A percentile compares a stretch with the other conserved stretches of the same genome.
Evolutionary conservation across 176 grass and related monocot genomes (phyloP).

Genomic region (Aegilops bicornis): DNA sequence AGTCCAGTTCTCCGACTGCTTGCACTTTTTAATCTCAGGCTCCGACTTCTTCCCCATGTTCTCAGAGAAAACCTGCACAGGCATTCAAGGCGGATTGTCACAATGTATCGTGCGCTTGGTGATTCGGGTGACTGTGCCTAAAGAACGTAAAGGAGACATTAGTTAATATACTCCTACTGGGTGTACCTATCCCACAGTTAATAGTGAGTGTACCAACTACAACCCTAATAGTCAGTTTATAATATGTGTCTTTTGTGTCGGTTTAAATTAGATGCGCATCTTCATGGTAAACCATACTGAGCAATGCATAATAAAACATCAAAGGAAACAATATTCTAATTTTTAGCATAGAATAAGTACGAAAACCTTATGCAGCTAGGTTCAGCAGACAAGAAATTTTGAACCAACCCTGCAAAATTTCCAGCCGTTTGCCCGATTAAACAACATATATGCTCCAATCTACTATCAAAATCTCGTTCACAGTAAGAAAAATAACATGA

Average conservation of each 20-base stretch:
- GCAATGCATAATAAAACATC: neutral
- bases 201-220: neutral
- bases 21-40: constrained; percentile 77
- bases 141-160: neutral
- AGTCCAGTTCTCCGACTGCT: constrained; percentile 81
- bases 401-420: neutral
- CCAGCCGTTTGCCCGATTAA: neutral
- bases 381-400: neutral
- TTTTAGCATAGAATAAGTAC: neutral
- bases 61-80: constrained; percentile 65
- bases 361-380: neutral
- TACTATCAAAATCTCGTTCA: neutral
- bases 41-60: constrained; percentile 84
- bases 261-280: neutral
- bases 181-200: neutral
- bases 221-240: neutral
- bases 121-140: neutral
- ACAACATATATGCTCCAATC: neutral
- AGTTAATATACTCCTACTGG: neutral
- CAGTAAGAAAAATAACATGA: neutral
- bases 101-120: neutral
- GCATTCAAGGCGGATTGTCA: neutral
- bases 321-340: neutral
- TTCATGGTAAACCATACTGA: neutral
- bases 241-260: no score